A percentile compares a stretch with the other conserved stretches of the same genome.
These are phyloP conservation scores for Thuidium tamariscinum DNA, from an alignment of 225 moss, liverwort and hornwort genomes.

Conservation along the genomic window DNA sequence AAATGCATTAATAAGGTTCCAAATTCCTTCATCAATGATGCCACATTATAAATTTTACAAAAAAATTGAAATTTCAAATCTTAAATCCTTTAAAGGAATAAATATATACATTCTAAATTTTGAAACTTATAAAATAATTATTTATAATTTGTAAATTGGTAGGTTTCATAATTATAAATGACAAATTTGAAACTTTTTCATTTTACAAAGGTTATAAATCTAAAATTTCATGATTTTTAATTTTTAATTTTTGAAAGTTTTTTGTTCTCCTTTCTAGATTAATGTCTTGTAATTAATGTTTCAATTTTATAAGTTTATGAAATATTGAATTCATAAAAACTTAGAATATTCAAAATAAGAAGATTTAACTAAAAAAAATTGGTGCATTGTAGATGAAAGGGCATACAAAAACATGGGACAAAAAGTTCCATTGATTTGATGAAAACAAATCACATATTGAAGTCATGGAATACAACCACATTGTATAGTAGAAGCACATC, in stretches of 20 bases:
- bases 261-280: background rate
- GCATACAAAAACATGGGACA: background rate
- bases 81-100: background rate
- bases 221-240: fast-evolving
- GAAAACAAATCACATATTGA: background rate
- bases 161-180: background rate
- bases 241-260: too few species aligned
- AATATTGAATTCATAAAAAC: background rate
- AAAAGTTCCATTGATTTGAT: fast-evolving
- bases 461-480: background rate
- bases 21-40: background rate
- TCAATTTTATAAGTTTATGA: background rate
- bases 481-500: background rate
- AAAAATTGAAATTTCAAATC: background rate
- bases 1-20: fast-evolving
- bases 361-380: background rate
- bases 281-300: background rate
- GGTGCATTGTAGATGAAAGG: background rate
- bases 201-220: background rate
- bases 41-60: background rate
- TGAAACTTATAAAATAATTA: background rate
- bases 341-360: background rate
- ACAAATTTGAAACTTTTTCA: fast-evolving
- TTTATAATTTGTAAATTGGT: background rate
- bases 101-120: background rate